Conservation (phyloP, 306 rosid genomes). For the Fragaria nilgerrensis region DNA sequence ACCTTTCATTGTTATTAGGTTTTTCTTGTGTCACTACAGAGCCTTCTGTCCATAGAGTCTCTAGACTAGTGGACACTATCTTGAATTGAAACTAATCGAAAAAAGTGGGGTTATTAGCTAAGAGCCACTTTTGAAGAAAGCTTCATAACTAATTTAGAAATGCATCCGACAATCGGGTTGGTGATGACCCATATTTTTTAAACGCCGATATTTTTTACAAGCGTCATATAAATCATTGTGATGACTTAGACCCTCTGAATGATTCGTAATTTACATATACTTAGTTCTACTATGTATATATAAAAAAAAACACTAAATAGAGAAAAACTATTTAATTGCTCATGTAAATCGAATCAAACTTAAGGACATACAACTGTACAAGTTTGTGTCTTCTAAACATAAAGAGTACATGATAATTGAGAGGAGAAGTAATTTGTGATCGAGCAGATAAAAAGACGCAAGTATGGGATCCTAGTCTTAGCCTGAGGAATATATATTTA, state of each 20-base stretch:
- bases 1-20: slow-evolving; percentile 30
- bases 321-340: too few relatives aligned
- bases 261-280: background rate
- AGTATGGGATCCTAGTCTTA: background rate
- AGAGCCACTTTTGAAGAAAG: slow-evolving; percentile 18
- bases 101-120: slow-evolving; percentile 1
- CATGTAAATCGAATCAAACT: too few relatives aligned
- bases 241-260: too few relatives aligned
- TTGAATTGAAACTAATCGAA: slow-evolving; percentile 3
- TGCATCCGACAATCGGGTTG: too few relatives aligned
- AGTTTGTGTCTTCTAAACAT: background rate
- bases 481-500: slow-evolving; percentile 4
- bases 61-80: slow-evolving; percentile 10
- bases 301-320: too few relatives aligned
- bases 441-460: background rate
- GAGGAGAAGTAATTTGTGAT: background rate
- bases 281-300: too few relatives aligned
- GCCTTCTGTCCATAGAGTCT: slow-evolving; percentile 30
- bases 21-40: slow-evolving; percentile 38
- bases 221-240: too few relatives aligned
- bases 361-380: background rate
- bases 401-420: background rate
- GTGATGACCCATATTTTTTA: too few relatives aligned
- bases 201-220: too few relatives aligned
- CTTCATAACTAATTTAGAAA: slow-evolving; percentile 25